Evolutionary conservation across 805 yeast species (phyloP).

Genomic region (Sugiyamaella qingdaonensis): DNA sequence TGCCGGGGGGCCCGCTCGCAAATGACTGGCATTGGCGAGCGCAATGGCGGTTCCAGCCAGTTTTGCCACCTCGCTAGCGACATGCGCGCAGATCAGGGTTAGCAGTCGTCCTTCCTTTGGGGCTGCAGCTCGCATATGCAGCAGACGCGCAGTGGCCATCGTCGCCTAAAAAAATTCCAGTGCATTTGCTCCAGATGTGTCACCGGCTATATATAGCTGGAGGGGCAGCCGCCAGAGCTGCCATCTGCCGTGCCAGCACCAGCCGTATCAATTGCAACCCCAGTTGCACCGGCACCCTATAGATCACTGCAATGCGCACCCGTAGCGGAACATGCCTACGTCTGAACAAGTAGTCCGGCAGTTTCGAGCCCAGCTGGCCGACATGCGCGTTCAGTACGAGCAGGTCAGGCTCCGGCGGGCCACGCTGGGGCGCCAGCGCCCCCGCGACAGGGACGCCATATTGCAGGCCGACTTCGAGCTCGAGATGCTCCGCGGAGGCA

Average conservation of each 20-base stretch:
- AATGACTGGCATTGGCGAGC: too few species aligned
- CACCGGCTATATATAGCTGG: not conserved
- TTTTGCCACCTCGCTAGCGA: not conserved
- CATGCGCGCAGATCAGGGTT: not conserved
- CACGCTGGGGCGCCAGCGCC: not conserved
- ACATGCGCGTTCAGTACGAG: conserved; percentile 6
- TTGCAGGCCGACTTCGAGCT: conserved; percentile 19
- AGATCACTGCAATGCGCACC: not conserved
- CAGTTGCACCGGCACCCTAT: too few species aligned
- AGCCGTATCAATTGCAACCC: too few species aligned
- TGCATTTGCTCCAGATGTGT: not conserved
- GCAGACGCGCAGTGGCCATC: too few species aligned
- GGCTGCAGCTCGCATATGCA: too few species aligned
- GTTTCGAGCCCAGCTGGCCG: conserved; percentile 7
- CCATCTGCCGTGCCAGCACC: too few species aligned
- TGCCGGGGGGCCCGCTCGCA: too few species aligned
- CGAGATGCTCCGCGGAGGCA: conserved; percentile 19
- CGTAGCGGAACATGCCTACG: conserved; percentile 3
- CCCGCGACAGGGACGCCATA: conserved; percentile 10
- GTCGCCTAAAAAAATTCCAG: not conserved
- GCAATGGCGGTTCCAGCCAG: too few species aligned
- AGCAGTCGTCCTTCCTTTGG: too few species aligned
- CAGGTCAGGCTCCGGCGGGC: conserved; percentile 3
- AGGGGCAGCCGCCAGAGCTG: not conserved
- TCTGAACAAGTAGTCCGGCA: conserved; percentile 3